phyloP scores from a whole-genome alignment of 306 rosid genomes.

The Lathyrus sativus region DNA sequence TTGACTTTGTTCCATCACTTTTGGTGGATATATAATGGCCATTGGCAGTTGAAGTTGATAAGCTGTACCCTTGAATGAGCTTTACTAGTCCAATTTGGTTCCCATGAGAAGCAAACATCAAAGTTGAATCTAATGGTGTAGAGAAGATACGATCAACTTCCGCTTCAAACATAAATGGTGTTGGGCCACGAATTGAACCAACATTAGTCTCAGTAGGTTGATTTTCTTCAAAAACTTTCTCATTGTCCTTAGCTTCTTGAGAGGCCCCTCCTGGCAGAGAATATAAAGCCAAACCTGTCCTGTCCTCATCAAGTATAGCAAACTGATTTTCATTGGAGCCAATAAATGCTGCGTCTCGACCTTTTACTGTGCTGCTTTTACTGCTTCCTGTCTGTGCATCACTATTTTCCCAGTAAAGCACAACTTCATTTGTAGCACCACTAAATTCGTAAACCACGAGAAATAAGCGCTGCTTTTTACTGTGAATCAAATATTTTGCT shows the following conservation, averaged over 20 bases:
- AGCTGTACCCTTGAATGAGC: slow-evolving; percentile 82
- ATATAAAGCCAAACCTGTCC: slow-evolving; percentile 77
- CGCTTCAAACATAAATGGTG: slow-evolving; percentile 78
- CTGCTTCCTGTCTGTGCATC: slow-evolving; percentile 60
- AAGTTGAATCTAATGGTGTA: slow-evolving; percentile 88
- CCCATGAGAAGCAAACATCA: slow-evolving; percentile 91
- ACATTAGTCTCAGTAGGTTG: slow-evolving; percentile 52
- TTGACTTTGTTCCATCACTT: slow-evolving; percentile 78
- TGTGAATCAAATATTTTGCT: slow-evolving; percentile 69
- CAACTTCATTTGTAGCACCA: slow-evolving; percentile 80
- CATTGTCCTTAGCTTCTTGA: slow-evolving; percentile 67
- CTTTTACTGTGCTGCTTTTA: slow-evolving; percentile 77
- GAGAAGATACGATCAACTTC: slow-evolving; percentile 89
- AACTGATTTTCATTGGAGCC: slow-evolving; percentile 91
- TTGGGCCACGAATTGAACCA: slow-evolving; percentile 67
- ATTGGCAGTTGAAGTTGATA: slow-evolving; percentile 65
- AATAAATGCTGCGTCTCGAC: slow-evolving; percentile 89
- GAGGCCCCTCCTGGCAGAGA: slow-evolving; percentile 73
- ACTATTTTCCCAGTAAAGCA: slow-evolving; percentile 77
- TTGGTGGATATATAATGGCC: slow-evolving; percentile 71
- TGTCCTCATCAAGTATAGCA: slow-evolving; percentile 91
- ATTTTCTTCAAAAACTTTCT: slow-evolving; percentile 56
- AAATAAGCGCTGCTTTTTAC: slow-evolving; percentile 77
- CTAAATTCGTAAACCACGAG: slow-evolving; percentile 83
- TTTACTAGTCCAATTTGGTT: slow-evolving; percentile 87